A percentile compares a stretch with the other conserved stretches of the same genome.
Evolutionary conservation across 2,329 filamentous ascomycete genomes (phyloP).

Genomic region (Cercospora zeina): DNA sequence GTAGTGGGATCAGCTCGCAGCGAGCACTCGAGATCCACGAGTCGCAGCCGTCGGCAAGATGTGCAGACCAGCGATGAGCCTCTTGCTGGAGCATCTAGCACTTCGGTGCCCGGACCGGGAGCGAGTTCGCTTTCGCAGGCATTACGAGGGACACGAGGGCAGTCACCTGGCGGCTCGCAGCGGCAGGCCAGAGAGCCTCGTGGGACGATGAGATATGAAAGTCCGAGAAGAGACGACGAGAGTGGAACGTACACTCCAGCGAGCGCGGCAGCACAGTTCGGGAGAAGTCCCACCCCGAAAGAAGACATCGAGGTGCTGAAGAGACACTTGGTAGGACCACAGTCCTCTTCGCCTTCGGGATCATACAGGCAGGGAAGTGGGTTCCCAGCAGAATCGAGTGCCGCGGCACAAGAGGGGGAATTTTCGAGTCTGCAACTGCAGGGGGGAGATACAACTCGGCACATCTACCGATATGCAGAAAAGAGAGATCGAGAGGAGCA

Average conservation of each 20-base stretch:
- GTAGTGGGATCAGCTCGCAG: conserved; percentile 31
- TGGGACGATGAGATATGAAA: conserved; percentile 36
- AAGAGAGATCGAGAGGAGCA: conserved; percentile 72
- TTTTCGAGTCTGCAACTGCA: conserved; percentile 93
- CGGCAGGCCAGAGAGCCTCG: conserved; percentile 60
- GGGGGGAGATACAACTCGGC: conserved; percentile 89
- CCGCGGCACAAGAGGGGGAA: conserved; percentile 65
- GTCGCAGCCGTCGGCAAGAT: conserved; percentile 40
- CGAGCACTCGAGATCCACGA: conserved; percentile 25
- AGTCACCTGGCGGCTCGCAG: conserved; percentile 68
- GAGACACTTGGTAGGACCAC: conserved; percentile 80
- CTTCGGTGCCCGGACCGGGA: conserved; percentile 71
- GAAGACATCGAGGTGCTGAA: conserved; percentile 92
- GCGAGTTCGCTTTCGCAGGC: conserved; percentile 86
- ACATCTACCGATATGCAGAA: conserved; percentile 96
- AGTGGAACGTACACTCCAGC: conserved; percentile 81
- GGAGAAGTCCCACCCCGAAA: conserved; percentile 59
- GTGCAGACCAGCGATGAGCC: conserved; percentile 61
- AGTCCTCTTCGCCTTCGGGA: conserved; percentile 44
- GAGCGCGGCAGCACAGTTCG: conserved; percentile 49
- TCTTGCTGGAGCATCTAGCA: conserved; percentile 58
- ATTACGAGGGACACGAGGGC: conserved; percentile 72
- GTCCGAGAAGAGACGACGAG: conserved; percentile 56
- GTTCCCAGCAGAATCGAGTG: conserved; percentile 37
- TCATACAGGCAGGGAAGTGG: conserved; percentile 32